phyloP scores from a whole-genome alignment of 2,329 filamentous ascomycete species.

The Colletotrichum spaethianum region DNA sequence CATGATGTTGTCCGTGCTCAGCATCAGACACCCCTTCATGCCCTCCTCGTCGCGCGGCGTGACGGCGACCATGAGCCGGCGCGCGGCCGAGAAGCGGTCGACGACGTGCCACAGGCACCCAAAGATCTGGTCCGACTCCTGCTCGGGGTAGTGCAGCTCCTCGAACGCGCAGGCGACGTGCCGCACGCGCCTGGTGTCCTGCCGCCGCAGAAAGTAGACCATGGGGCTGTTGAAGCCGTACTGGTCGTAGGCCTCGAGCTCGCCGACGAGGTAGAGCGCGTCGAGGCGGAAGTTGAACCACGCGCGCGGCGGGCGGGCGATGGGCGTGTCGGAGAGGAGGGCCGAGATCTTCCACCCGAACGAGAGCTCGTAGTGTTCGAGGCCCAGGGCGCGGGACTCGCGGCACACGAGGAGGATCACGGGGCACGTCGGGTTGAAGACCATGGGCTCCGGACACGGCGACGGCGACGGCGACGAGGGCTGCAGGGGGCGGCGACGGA shows the following conservation, averaged over 20 bases:
- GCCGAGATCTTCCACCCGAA: constrained; percentile 63
- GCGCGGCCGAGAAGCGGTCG: constrained; percentile 57
- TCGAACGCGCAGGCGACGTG: constrained; percentile 60
- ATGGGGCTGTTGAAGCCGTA: constrained; percentile 64
- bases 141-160: constrained; percentile 59
- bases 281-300: constrained; percentile 66
- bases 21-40: constrained; percentile 47
- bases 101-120: constrained; percentile 63
- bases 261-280: constrained; percentile 62
- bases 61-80: constrained; percentile 58
- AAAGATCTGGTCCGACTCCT: constrained; percentile 62
- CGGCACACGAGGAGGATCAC: constrained; percentile 60
- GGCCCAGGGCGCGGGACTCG: constrained; percentile 59
- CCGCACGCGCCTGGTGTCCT: constrained; percentile 60
- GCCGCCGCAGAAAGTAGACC: constrained; percentile 61
- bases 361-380: constrained; percentile 60
- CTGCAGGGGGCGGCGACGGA: constrained; percentile 42
- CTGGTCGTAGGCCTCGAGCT: constrained; percentile 62
- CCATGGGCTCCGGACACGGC: constrained; percentile 26
- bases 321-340: constrained; percentile 52
- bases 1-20: constrained; percentile 55
- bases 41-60: constrained; percentile 54
- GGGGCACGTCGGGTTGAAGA: constrained; percentile 50
- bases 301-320: constrained; percentile 54
- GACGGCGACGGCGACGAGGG: constrained; percentile 42